Base-by-base conservation (phyloP, 768 basidiomycete species). In the Termitomyces titanicus region DNA sequence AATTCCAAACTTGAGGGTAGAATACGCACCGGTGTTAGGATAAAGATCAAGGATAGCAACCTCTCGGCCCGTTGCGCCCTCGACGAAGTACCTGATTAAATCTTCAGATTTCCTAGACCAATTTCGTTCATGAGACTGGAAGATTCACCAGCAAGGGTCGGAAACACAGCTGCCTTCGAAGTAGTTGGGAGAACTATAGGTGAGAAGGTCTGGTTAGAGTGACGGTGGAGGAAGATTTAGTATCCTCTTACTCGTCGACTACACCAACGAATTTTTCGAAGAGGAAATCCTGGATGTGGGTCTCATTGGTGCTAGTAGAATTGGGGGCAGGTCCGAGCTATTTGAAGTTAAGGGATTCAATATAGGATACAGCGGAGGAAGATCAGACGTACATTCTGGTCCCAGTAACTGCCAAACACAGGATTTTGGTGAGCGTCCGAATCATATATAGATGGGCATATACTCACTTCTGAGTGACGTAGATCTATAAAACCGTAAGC, bases 31-130 rank as follows among this genome's bases (percentile, higher is more conserved):
- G 8, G 83, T 84, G n/a, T 71, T 70, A 2, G 79, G 77, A 56
- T 82, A 81, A 22, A 86, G 65, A 61, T 85, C 84, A 35, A 84
- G 74, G 45, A 86, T 84, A 6, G 71, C 71, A 22, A 80, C 80
- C 66, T 86, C 83, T 58, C 78, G 81, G 27, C 83, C 81, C 1
- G 82, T 83, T 9, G 82, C 81, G 20, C 75, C 75, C 2, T 71
- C 56, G 0, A 85, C 81, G 44, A 62, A 69, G 63, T 84, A 82
- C 70, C 71, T 72, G 25, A 9, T 27, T 10, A 29, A 17, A 42
- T 13, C 15, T 42, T n/a, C 27, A 42, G 24, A 17, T 38, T 24
- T 11, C 15, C 12, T 37, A 15, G 20, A 25, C 25, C 10, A 5
- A 37, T 8, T n/a, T 18, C n/a, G 11, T 0, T 17, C n/a, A 11